These are phyloP conservation scores for Parathielavia appendiculata DNA, from an alignment of 495 filamentous ascomycete genomes.

Conservation along the genomic window DNA sequence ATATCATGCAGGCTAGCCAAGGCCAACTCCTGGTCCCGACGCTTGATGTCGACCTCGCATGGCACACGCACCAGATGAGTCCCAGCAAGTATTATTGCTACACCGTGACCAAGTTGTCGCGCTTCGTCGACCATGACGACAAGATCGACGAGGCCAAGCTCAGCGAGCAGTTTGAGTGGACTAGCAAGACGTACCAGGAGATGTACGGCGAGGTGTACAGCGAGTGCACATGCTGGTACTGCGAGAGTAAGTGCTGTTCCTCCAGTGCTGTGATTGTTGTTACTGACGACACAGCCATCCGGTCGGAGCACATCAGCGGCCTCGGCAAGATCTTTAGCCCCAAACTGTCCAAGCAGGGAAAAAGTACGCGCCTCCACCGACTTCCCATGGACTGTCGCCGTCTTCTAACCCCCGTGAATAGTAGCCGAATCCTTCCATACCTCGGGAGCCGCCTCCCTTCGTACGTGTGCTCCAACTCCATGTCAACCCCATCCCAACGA, in stretches of 20 bases:
- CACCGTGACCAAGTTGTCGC: constrained; percentile 35
- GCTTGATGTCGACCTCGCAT: constrained; percentile 81
- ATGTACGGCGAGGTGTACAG: constrained; percentile 62
- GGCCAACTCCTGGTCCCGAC: constrained; percentile 66
- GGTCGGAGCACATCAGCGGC: constrained; percentile 53
- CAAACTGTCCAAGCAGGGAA: constrained; percentile 43
- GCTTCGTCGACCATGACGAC: constrained; percentile 82
- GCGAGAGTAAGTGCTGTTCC: constrained; percentile 48
- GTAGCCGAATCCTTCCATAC: constrained; percentile 51
- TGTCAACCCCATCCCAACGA: neutral
- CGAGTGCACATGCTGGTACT: constrained; percentile 89
- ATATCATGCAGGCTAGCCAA: constrained; percentile 55
- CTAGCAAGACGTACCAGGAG: constrained; percentile 62
- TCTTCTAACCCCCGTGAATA: constrained; percentile 27
- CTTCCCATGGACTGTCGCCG: neutral
- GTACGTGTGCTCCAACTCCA: constrained; percentile 1
- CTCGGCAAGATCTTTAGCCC: constrained; percentile 38
- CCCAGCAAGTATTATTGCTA: constrained; percentile 60
- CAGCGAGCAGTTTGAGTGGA: constrained; percentile 66
- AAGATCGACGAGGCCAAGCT: constrained; percentile 65
- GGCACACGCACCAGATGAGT: constrained; percentile 67
- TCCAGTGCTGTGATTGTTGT: neutral
- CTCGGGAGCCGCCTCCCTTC: constrained; percentile 48
- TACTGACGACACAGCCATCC: constrained; percentile 44
- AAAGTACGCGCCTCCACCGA: constrained; percentile 27